Base-by-base conservation (phyloP, 495 filamentous ascomycete genomes). In the Bombardia bombarda region DNA sequence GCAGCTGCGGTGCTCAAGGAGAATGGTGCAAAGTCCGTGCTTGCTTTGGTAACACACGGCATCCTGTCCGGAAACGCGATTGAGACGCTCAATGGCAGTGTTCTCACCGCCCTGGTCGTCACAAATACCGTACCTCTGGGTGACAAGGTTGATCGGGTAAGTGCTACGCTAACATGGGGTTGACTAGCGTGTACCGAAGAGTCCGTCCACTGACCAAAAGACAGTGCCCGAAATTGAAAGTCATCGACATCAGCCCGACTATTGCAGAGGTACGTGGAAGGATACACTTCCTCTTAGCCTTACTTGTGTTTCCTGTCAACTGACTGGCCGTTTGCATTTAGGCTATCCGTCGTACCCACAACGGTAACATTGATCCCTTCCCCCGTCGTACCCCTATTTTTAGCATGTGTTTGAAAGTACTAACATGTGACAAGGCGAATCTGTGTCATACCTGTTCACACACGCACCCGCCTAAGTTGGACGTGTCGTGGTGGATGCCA, bases 51-150 rank as follows among this genome's bases (percentile, higher is more conserved):
- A 38, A 96, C 92, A 2, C 92, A 97, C 61, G 92, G 90, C 24
- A 96, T 97, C 45, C 68, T 98, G 23, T 90, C 84, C 45, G 92
- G 92, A 3, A 85, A 87, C 51, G 92, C 92, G 22, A 90, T 94
- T 42, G 84, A 90, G 62, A 89, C 79, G 30, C 70, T 98, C 46
- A 96, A 97, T 61, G 76, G 75, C 48, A 94, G 88, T 59, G 70
- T 75, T 48, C 65, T 97, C 50, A 78, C 69, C 45, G 80, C 80
- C 43, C 63, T 98, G 6, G 88, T 97, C 12, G 90, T 96, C 39
- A 97, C 93, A 23, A 98, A 98, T 66, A 98, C 90, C n/a, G 87
- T 97, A 21, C 90, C 90, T 30, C 79, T 94, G 43, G 74, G 75
- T 40, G 85, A 85, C 55, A 96, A 93, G 74, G 53, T 63, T 8